Percentiles rank a stretch among this genome's conserved stretches.
Evolutionary conservation across 2,329 filamentous ascomycete species (phyloP).

Genomic region (Xylariaceae sp.): DNA sequence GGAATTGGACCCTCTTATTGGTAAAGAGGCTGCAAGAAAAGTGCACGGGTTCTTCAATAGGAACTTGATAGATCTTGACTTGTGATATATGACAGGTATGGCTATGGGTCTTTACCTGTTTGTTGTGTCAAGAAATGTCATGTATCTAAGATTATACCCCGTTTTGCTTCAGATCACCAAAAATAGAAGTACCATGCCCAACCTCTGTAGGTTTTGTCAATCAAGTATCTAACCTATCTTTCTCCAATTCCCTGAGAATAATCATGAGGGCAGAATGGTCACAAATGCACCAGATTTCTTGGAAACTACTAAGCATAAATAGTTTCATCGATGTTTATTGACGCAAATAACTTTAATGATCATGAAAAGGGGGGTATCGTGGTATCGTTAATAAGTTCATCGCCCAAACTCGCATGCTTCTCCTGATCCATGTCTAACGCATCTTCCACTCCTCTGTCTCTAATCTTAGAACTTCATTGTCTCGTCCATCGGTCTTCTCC

Average conservation of each 20-base stretch:
- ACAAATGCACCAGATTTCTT: no score
- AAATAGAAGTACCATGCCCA: no score
- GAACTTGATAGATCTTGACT: slow-evolving; percentile 52
- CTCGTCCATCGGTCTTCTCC: no score
- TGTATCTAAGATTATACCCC: not conserved
- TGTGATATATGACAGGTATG: no score
- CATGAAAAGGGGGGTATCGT: slow-evolving; percentile 28
- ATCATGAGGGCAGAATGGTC: no score
- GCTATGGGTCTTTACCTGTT: no score
- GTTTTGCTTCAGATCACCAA: no score
- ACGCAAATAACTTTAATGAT: slow-evolving; percentile 1
- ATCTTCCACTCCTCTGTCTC: slow-evolving; percentile 2
- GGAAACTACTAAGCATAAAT: no score
- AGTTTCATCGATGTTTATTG: slow-evolving; percentile 7
- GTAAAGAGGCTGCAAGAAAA: slow-evolving; percentile 70
- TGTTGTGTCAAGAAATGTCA: not conserved
- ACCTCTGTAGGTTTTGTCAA: no score
- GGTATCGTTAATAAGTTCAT: slow-evolving; percentile 17
- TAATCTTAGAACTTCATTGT: no score
- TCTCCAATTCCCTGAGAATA: no score
- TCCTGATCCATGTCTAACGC: slow-evolving; percentile 7
- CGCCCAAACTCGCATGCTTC: not conserved
- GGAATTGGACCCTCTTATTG: slow-evolving; percentile 71
- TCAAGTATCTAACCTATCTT: no score
- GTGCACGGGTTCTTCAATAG: slow-evolving; percentile 78